Evolutionary conservation across 768 basidiomycete genomes (phyloP), one percentile per base, ranked within the genome.

Genomic region (Clitopilus hobsonii): DNA sequence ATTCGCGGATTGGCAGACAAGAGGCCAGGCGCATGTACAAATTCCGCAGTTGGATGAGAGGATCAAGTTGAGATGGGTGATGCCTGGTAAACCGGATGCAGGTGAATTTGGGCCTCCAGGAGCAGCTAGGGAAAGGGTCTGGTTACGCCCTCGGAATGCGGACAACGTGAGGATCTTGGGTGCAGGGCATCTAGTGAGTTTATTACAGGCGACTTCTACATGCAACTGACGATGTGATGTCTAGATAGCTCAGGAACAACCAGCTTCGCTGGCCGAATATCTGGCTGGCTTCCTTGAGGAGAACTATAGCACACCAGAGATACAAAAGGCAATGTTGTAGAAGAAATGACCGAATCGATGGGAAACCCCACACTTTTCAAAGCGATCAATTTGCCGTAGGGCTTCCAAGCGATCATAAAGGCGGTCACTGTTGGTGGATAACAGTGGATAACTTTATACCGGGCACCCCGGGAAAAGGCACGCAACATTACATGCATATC

Each of bases 1-100:
- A 16, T 89, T 89, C 65, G 68, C 74, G 0, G 86, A 86, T 52
- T 64, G 61, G 6, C 68, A 64, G 50, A 74, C 73, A 0, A 63
- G 67, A 27, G 74, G 70, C 41, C 77, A 79, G 52, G 75, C 70
- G 7, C 81, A 69, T 61, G 67, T 74, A 14, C 64, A 67, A n/a
- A 50, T 82, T 8, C 65, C 67, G 11, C 59, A 59, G n/a, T 66
- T 89, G 25, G 80, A 85, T 49, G 69, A 74, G 48, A 68, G 73
- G 30, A 77, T 88, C 26, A 69, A 74, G 45, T 54, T 88, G 52
- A 67, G 72, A 24, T 89, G 81, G 80, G 67, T 85, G 29, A 65
- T 88, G 54, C 83, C 83, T 7, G 70, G 32, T 11, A 36, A 11
- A n/a, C 32, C 32, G 3, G 32, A 72, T 77, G 75, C 16, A 16